phyloP scores from a whole-genome alignment of 2,329 filamentous ascomycete species.

The Endoconidiophora polonica region DNA sequence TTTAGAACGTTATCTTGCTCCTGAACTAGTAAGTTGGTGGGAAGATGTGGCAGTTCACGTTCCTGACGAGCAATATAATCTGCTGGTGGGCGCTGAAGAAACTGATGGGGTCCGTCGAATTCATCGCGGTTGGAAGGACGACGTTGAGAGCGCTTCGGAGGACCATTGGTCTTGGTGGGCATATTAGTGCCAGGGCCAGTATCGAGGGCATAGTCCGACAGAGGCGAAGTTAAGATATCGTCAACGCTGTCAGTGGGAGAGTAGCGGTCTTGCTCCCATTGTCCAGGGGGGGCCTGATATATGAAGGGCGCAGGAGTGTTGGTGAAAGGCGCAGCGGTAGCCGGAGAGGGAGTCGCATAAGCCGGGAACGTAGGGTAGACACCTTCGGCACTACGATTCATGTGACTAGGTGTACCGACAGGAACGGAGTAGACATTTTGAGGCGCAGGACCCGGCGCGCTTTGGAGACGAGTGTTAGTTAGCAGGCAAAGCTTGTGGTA shows the following conservation, averaged over 20 bases:
- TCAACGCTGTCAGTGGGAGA: constrained; percentile 42
- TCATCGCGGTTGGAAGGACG: constrained; percentile 71
- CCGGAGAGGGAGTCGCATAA: constrained; percentile 27
- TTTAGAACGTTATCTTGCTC: constrained; percentile 71
- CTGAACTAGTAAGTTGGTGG: constrained; percentile 65
- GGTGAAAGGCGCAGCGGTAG: constrained; percentile 15
- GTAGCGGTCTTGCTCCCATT: constrained; percentile 34
- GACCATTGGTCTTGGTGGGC: constrained; percentile 15
- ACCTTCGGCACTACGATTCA: constrained; percentile 13
- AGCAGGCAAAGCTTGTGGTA: background rate
- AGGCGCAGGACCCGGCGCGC: constrained; percentile 4
- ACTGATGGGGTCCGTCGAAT: constrained; percentile 76
- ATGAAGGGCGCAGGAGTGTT: constrained; percentile 9
- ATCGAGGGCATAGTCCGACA: constrained; percentile 45
- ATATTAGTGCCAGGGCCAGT: constrained; percentile 27
- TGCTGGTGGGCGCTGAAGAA: constrained; percentile 54
- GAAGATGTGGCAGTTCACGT: constrained; percentile 63
- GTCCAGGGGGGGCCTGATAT: constrained; percentile 14
- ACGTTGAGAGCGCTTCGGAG: constrained; percentile 39
- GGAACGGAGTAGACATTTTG: constrained; percentile 11
- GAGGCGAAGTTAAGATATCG: constrained; percentile 38
- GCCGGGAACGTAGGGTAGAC: constrained; percentile 23
- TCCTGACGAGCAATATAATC: constrained; percentile 61
- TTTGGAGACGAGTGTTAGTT: background rate
- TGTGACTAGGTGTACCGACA: constrained; percentile 14